These are phyloP conservation scores for Plasmodium coatneyi DNA, from an alignment of 169 alveolate genomes.

Conservation along the genomic window DNA sequence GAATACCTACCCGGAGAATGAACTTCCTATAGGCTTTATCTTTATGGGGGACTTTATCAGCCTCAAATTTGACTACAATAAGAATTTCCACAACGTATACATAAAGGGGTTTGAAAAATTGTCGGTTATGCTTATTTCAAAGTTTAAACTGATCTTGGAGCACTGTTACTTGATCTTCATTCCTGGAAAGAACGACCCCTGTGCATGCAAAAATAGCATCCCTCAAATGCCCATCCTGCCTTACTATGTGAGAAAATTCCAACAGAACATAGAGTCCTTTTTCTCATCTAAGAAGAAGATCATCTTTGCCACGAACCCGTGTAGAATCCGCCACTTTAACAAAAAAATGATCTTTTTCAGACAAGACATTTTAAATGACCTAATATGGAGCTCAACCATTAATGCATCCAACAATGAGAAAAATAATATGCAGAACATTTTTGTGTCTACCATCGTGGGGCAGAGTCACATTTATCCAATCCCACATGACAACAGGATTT, in stretches of 20 bases:
- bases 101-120: constrained; percentile 73
- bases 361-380: constrained; percentile 76
- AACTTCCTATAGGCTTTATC: constrained; percentile 81
- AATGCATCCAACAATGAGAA: constrained; percentile 67
- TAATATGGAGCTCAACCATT: constrained; percentile 77
- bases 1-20: constrained; percentile 77
- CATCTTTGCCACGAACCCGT: constrained; percentile 80
- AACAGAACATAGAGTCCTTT: constrained; percentile 60
- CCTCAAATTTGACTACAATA: constrained; percentile 56
- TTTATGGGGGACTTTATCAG: constrained; percentile 83
- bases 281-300: constrained; percentile 65
- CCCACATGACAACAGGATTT: constrained; percentile 77
- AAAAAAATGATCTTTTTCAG: constrained; percentile 80
- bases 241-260: constrained; percentile 71
- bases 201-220: constrained; percentile 79
- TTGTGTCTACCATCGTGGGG: constrained; percentile 76
- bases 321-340: constrained; percentile 82
- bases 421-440: constrained; percentile 20
- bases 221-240: constrained; percentile 81
- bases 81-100: constrained; percentile 33
- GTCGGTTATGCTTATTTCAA: constrained; percentile 37
- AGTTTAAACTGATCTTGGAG: constrained; percentile 50
- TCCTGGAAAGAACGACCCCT: constrained; percentile 84
- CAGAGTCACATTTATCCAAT: constrained; percentile 84
- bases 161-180: constrained; percentile 78